These are phyloP conservation scores for Apiospora marii DNA, from an alignment of 2,329 filamentous ascomycete genomes.

Conservation along the genomic window DNA sequence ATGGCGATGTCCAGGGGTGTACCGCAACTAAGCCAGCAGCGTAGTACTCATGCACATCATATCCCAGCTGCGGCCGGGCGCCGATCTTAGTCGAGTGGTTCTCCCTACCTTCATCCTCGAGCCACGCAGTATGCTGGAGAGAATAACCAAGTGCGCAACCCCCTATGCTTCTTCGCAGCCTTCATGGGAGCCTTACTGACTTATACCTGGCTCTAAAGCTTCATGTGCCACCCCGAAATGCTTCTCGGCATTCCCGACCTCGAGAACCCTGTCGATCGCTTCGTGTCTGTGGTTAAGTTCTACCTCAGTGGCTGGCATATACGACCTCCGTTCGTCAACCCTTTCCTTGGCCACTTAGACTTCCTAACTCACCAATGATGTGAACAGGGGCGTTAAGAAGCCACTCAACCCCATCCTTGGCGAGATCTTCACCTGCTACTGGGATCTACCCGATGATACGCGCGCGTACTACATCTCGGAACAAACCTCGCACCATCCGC, in stretches of 20 bases:
- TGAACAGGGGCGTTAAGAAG: slow-evolving; percentile 91
- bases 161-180: neutral
- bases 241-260: slow-evolving; percentile 87
- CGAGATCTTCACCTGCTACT: slow-evolving; percentile 94
- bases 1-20: slow-evolving; percentile 17
- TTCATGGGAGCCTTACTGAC: neutral
- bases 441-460: slow-evolving; percentile 87
- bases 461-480: slow-evolving; percentile 95
- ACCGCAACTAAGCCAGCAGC: slow-evolving; percentile 30
- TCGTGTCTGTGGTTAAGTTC: slow-evolving; percentile 96
- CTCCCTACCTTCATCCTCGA: slow-evolving; percentile 98
- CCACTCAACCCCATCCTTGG: slow-evolving; percentile 96
- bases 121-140: slow-evolving; percentile 95
- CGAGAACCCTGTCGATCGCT: slow-evolving; percentile 88
- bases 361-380: slow-evolving; percentile 3
- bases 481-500: slow-evolving; percentile 97
- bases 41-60: slow-evolving; percentile 96
- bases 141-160: slow-evolving; percentile 88
- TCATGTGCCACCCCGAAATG: slow-evolving; percentile 99
- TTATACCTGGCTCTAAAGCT: slow-evolving; percentile 62
- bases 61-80: slow-evolving; percentile 92
- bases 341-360: neutral
- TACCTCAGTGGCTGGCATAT: slow-evolving; percentile 99
- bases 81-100: slow-evolving; percentile 92
- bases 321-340: slow-evolving; percentile 80